These are phyloP conservation scores for Candida pseudocylindracea DNA, from an alignment of 1,139 yeast species.

Conservation along the genomic window DNA sequence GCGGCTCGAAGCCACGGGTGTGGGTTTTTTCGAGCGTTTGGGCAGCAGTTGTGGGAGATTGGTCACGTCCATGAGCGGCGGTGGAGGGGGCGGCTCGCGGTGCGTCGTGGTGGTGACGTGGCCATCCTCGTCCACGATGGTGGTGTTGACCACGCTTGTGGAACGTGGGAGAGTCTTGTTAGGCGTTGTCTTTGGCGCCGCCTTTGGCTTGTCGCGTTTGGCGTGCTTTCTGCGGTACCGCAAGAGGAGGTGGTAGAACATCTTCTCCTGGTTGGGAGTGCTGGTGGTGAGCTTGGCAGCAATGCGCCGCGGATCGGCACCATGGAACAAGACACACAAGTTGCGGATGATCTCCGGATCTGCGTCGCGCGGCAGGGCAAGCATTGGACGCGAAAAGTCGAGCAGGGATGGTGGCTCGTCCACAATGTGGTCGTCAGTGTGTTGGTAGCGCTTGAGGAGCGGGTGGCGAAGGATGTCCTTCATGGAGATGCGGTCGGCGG, in stretches of 20 bases:
- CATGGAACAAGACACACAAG: conserved; percentile 79
- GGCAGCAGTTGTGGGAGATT: not conserved
- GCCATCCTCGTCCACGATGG: conserved; percentile 8
- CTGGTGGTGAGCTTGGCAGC: conserved; percentile 34
- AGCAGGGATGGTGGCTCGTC: conserved; percentile 3
- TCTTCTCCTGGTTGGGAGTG: conserved; percentile 60
- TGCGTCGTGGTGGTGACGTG: conserved; percentile 7
- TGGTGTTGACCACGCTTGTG: conserved; percentile 23
- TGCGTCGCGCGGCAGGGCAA: conserved; percentile 1
- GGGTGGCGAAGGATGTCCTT: conserved; percentile 61
- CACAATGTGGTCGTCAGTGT: conserved; percentile 1
- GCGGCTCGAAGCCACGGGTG: too few species aligned
- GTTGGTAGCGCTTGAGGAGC: conserved; percentile 50
- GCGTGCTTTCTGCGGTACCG: conserved; percentile 67
- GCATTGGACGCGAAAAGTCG: conserved; percentile 3
- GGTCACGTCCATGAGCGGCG: not conserved
- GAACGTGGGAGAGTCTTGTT: conserved; percentile 17
- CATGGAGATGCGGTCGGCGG: conserved; percentile 56
- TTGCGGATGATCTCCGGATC: conserved; percentile 73
- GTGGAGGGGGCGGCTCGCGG: conserved; percentile 6
- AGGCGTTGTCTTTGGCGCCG: conserved; percentile 6
- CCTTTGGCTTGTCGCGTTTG: conserved; percentile 4
- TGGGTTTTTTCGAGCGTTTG: too few species aligned
- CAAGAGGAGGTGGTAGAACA: conserved; percentile 65
- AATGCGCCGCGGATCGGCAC: conserved; percentile 43